Percentiles rank a stretch among this genome's conserved stretches.
phyloP scores from a whole-genome alignment of 108 stramenopile species.

The Phaeodactylum tricornutum region DNA sequence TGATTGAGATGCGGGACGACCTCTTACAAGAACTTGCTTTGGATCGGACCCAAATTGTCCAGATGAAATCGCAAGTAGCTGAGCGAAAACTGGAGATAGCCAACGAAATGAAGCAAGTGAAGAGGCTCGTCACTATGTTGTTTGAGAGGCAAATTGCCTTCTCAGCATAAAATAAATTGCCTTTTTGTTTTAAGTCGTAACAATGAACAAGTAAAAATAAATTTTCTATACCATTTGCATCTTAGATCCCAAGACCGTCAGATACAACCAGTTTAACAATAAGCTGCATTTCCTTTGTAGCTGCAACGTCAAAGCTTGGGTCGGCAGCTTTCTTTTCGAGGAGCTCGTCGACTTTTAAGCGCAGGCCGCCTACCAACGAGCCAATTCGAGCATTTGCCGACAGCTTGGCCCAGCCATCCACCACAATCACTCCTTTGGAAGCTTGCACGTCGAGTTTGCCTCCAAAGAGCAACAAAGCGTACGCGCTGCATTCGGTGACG shows the following conservation, averaged over 20 bases:
- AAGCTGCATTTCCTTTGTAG: constrained; percentile 51
- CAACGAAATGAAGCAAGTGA: constrained; percentile 54
- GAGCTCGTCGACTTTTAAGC: constrained; percentile 62
- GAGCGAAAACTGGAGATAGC: constrained; percentile 44
- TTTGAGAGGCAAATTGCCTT: constrained; percentile 31
- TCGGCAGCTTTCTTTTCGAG: constrained; percentile 49
- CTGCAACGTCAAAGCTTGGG: constrained; percentile 46
- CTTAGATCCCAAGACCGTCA: too few species aligned
- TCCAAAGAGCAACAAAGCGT: constrained; percentile 86
- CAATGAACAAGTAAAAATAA: too few species aligned
- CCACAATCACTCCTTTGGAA: constrained; percentile 54
- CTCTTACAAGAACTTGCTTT: constrained; percentile 28
- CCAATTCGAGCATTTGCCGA: constrained; percentile 85
- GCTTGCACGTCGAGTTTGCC: constrained; percentile 81
- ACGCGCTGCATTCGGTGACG: constrained; percentile 83
- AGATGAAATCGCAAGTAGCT: constrained; percentile 32
- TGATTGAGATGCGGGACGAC: constrained; percentile 20
- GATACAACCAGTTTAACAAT: constrained; percentile 35
- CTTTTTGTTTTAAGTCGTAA: too few species aligned
- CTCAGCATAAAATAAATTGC: background rate
- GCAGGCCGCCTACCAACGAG: constrained; percentile 78
- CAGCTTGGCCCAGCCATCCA: constrained; percentile 74
- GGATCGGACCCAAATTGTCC: constrained; percentile 37
- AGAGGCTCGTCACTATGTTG: constrained; percentile 47
- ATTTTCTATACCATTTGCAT: too few species aligned